These are phyloP conservation scores for Aspergillus sp. DNA, from an alignment of 2,329 filamentous ascomycete genomes.

Conservation along the genomic window DNA sequence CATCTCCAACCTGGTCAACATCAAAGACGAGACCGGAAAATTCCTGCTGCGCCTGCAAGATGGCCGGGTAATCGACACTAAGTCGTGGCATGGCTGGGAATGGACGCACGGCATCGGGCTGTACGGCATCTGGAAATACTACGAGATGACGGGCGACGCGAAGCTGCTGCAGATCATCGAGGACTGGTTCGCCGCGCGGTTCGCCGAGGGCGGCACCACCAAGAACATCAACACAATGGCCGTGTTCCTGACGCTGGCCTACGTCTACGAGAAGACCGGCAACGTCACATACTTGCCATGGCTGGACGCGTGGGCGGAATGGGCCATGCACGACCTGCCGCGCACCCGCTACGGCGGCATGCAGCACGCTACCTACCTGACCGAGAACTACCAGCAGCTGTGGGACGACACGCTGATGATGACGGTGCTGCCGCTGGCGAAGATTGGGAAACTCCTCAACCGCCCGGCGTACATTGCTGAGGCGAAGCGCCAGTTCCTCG, in stretches of 20 bases:
- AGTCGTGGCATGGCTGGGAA: conserved; percentile 74
- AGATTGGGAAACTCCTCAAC: conserved; percentile 70
- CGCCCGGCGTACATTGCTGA: conserved; percentile 73
- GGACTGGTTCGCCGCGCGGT: conserved; percentile 68
- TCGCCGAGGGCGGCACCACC: conserved; percentile 68
- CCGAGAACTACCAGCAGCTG: conserved; percentile 69
- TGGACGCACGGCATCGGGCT: conserved; percentile 79
- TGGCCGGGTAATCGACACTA: conserved; percentile 76
- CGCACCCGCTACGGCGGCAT: conserved; percentile 69
- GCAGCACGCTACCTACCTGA: conserved; percentile 72
- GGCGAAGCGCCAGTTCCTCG: conserved; percentile 72
- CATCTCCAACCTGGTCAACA: conserved; percentile 73
- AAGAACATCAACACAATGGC: conserved; percentile 89
- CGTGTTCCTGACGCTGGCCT: conserved; percentile 70
- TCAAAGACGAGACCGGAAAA: conserved; percentile 70
- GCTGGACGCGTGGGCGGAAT: conserved; percentile 79
- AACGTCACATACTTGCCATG: conserved; percentile 70
- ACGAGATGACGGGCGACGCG: conserved; percentile 65
- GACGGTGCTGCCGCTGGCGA: conserved; percentile 76
- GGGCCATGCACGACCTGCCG: conserved; percentile 74
- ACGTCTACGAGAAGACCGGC: conserved; percentile 71
- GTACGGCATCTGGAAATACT: conserved; percentile 80
- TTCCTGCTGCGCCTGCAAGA: conserved; percentile 70
- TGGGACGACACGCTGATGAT: conserved; percentile 90
- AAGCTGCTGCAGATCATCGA: conserved; percentile 64